Conservation (phyloP, 2,329 filamentous ascomycete genomes). For the Sarocladiaceae sp. region DNA sequence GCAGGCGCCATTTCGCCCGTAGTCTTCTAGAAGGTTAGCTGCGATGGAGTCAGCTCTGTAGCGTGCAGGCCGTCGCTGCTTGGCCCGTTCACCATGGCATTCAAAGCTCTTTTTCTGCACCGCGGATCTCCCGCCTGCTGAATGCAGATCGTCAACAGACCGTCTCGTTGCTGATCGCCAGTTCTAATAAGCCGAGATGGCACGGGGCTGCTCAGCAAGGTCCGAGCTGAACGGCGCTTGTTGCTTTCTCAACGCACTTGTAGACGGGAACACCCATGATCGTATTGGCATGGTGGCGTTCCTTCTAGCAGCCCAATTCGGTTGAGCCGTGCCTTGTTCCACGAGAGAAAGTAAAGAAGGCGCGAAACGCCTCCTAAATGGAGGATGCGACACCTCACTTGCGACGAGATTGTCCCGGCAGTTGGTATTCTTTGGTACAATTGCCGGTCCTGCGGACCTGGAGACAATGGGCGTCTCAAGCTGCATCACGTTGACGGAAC, state of each 20-base stretch:
- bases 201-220: background rate
- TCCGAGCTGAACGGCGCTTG: background rate
- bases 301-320: no score
- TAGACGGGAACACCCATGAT: no score
- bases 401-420: no score
- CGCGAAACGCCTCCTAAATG: background rate
- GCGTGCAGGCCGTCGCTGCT: background rate
- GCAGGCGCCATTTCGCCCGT: background rate
- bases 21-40: background rate
- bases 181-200: background rate
- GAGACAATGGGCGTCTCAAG: conserved; percentile 5
- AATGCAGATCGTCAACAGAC: background rate
- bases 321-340: no score
- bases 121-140: background rate
- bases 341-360: no score
- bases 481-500: background rate
- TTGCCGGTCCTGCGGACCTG: background rate
- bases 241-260: background rate
- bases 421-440: background rate
- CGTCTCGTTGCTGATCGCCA: background rate
- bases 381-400: no score
- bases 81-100: background rate
- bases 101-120: background rate
- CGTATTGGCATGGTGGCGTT: no score
- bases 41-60: background rate